These are phyloP conservation scores for Tricholoma terreum DNA, from an alignment of 768 basidiomycete genomes.

Conservation along the genomic window DNA sequence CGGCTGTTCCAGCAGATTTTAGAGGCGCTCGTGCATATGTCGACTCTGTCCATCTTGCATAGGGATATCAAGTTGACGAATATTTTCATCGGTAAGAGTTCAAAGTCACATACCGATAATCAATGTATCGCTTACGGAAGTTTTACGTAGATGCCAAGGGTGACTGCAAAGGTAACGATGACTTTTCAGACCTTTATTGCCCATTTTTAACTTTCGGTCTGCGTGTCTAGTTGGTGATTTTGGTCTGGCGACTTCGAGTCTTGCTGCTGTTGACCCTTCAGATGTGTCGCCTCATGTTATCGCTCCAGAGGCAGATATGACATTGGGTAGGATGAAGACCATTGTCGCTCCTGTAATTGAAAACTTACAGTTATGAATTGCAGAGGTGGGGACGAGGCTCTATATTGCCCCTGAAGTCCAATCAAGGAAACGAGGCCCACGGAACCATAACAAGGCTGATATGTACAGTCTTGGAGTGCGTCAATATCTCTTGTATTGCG, in stretches of 20 bases:
- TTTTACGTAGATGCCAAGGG: slow-evolving; percentile 65
- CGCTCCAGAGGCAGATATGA: slow-evolving; percentile 64
- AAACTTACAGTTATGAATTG: not conserved
- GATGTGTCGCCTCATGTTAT: slow-evolving; percentile 50
- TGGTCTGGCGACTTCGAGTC: slow-evolving; percentile 81
- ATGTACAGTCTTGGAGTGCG: slow-evolving; percentile 91
- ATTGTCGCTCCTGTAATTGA: not conserved
- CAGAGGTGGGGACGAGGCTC: slow-evolving; percentile 86
- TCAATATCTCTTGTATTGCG: slow-evolving; percentile 5
- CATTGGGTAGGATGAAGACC: slow-evolving; percentile 50
- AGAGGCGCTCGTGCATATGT: slow-evolving; percentile 89
- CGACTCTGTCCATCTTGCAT: slow-evolving; percentile 81
- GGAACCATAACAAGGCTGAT: slow-evolving; percentile 86
- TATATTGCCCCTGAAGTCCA: slow-evolving; percentile 94
- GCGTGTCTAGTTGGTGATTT: slow-evolving; percentile 77
- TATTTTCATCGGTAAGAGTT: slow-evolving; percentile 76
- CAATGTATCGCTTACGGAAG: slow-evolving; percentile 1
- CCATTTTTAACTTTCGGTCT: not conserved
- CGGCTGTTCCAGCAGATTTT: slow-evolving; percentile 84
- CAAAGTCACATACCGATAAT: not conserved
- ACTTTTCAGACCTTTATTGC: not conserved
- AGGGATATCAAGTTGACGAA: slow-evolving; percentile 92
- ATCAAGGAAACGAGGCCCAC: slow-evolving; percentile 56
- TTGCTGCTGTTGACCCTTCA: slow-evolving; percentile 75
- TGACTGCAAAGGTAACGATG: slow-evolving; percentile 66